Base-by-base conservation (phyloP, 805 yeast genomes). In the Yarrowia sp. region DNA sequence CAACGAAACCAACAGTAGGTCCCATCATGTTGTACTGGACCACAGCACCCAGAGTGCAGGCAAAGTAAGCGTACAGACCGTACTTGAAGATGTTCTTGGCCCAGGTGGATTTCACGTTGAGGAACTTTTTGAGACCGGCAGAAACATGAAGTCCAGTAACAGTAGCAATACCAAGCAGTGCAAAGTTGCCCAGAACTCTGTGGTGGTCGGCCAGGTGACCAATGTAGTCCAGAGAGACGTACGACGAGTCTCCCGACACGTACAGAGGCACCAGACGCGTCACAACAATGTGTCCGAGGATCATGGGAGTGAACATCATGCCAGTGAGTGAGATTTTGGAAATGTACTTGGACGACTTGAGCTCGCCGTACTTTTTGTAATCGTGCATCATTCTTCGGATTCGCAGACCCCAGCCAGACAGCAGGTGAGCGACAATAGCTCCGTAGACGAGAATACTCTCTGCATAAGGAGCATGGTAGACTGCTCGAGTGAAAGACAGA, bases 241-340 rank as follows among this genome's bases (percentile, higher is more conserved):
- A 76, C 1, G 86, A 79, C 2, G 87, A 82, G 70, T 87, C 92
- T 0, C 89, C 91, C 66, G 86, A 89, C 0, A 85, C 76, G 2
- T 69, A 14, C 21, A 77, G 46, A 0, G 93, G 91, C 0, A 76
- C 75, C 5, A 80, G 40, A 65, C 89, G 76, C 67, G 81, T 78
- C 58, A 79, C 79, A 16, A 74, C 66, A 17, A 78, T 75, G 71
- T 88, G 92, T 41, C 74, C 80, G 0, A 68, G 58, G 0, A 85
- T 65, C 10, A 82, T 69, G 0, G 84, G 82, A 0, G 81, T 64
- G 43, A 86, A 73, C 11, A 83, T 43, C 71, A 85, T 86, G 0
- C 93, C 93, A 4, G 87, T 78, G 62, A 86, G 80, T 14, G 85
- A 79, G 21, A 85, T 72, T 2, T 91, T 90, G 1, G 88, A 75